Percentiles rank a stretch among this genome's conserved stretches.
phyloP scores from a whole-genome alignment of 805 yeast genomes.

The Blastobotrys parvus region DNA sequence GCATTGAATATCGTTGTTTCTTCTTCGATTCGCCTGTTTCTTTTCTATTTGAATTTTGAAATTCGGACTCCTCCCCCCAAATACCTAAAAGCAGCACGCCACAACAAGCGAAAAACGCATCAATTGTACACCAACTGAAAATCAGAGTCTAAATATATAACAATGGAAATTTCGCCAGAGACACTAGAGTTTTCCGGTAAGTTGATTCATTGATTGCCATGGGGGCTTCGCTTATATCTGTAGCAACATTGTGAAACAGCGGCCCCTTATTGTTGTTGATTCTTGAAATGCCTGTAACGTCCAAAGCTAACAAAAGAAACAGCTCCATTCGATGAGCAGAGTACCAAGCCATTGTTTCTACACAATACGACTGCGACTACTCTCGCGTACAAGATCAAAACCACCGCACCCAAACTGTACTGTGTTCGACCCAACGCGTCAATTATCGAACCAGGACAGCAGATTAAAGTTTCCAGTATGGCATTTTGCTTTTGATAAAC shows the following conservation, averaged over 20 bases:
- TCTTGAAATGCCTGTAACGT: background rate
- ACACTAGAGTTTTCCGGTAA: constrained; percentile 69
- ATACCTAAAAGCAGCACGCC: too few relatives aligned
- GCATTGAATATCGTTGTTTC: too few relatives aligned
- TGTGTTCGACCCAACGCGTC: constrained; percentile 96
- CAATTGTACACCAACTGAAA: too few relatives aligned
- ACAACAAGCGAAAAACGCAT: too few relatives aligned
- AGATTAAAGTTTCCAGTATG: constrained; percentile 51
- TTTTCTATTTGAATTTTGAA: too few relatives aligned
- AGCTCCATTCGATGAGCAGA: constrained; percentile 72
- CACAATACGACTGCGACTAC: constrained; percentile 49
- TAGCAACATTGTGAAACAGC: too few relatives aligned
- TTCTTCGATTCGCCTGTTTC: too few relatives aligned
- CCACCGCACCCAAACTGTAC: constrained; percentile 92
- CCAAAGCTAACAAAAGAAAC: background rate
- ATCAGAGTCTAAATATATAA: background rate
- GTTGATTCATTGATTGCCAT: too few relatives aligned
- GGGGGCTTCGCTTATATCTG: too few relatives aligned
- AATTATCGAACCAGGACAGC: constrained; percentile 62
- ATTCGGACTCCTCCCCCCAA: too few relatives aligned
- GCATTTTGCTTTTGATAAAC: background rate
- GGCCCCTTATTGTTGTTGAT: too few relatives aligned
- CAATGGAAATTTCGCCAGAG: constrained; percentile 66
- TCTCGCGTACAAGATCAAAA: constrained; percentile 90
- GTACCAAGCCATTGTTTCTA: constrained; percentile 53